Percentiles rank a stretch among this genome's conserved stretches.
phyloP scores from a whole-genome alignment of 2,329 filamentous ascomycete genomes.

The Chrysosporium queenslandicum region DNA sequence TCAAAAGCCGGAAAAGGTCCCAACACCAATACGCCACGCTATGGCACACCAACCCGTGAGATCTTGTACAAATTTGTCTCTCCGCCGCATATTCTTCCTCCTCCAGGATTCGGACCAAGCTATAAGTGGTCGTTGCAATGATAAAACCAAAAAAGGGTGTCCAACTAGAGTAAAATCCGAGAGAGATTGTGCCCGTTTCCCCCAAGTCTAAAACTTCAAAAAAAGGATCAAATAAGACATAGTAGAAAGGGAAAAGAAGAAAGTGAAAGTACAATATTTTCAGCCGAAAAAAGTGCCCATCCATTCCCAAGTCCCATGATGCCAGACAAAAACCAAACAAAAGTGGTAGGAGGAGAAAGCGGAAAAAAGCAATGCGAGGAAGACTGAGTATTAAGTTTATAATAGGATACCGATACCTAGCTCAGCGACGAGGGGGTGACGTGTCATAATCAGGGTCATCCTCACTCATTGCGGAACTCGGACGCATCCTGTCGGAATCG shows the following conservation, averaged over 20 bases:
- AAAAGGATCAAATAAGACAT: conserved; percentile 4
- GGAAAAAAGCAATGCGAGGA: neutral
- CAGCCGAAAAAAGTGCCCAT: conserved; percentile 3
- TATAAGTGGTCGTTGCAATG: neutral
- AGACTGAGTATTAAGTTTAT: neutral
- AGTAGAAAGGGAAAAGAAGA: neutral
- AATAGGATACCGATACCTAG: neutral
- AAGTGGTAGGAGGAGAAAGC: neutral
- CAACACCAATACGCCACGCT: conserved; percentile 12
- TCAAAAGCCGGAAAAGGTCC: conserved; percentile 1
- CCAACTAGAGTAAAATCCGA: too few species aligned
- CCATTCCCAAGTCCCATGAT: conserved; percentile 1
- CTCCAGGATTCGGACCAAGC: neutral
- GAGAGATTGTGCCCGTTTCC: neutral
- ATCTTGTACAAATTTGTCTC: conserved; percentile 9
- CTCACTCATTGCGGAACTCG: conserved; percentile 8
- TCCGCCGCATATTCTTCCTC: neutral
- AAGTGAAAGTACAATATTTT: conserved; percentile 9
- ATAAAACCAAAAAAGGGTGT: neutral
- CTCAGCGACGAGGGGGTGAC: conserved; percentile 8
- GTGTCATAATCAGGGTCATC: conserved; percentile 12
- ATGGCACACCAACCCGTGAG: conserved; percentile 6
- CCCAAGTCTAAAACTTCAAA: neutral
- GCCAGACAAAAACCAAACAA: neutral
- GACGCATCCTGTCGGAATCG: conserved; percentile 9